Conservation (phyloP, 164 flowering plant species). For the Annona cherimola region DNA sequence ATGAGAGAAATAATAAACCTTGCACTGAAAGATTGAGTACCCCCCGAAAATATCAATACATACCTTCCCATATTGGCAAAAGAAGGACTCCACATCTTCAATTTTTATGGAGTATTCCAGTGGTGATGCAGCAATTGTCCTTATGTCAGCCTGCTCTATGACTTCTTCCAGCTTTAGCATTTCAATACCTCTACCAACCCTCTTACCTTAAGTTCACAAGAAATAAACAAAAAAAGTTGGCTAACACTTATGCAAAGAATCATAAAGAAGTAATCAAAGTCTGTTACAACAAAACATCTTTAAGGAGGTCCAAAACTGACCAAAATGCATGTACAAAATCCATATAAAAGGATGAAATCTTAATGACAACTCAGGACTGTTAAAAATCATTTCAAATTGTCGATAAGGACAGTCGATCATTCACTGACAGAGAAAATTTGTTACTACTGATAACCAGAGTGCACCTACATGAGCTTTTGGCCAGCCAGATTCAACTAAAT, state of each 20-base stretch:
- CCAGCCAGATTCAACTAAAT: too few relatives aligned
- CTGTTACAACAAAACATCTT: too few relatives aligned
- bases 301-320: too few relatives aligned
- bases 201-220: constrained; percentile 45
- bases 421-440: neutral
- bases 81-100: constrained; percentile 77
- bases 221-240: neutral
- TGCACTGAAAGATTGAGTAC: neutral
- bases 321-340: neutral
- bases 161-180: constrained; percentile 67
- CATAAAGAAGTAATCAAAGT: neutral
- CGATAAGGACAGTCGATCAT: neutral
- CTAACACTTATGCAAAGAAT: neutral
- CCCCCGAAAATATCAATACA: neutral
- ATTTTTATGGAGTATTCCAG: constrained; percentile 48
- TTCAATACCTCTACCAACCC: constrained; percentile 62
- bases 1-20: neutral
- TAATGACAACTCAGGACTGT: neutral
- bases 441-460: too few relatives aligned
- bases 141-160: constrained; percentile 72
- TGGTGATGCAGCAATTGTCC: constrained; percentile 82
- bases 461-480: too few relatives aligned
- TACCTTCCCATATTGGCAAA: constrained; percentile 71
- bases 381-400: neutral
- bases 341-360: neutral